A percentile compares a stretch with the other conserved stretches of the same genome.
phyloP scores from a whole-genome alignment of 2,329 filamentous ascomycete species.

The Monosporascus sp. region DNA sequence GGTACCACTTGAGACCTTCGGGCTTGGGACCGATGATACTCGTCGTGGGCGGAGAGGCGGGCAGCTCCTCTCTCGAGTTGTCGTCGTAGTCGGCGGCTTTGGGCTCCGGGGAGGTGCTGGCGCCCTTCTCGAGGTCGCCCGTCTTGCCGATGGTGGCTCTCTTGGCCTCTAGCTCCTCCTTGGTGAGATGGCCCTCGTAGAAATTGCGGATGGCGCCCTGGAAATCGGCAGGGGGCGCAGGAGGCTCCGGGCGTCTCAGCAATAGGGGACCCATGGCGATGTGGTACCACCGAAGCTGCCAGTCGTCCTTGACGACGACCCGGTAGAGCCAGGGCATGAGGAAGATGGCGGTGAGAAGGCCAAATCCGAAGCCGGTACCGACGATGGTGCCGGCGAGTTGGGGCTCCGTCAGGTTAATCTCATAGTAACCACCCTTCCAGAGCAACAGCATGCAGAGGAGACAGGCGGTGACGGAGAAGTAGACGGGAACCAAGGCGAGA shows the following conservation, averaged over 20 bases:
- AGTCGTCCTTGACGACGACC: constrained; percentile 55
- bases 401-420: constrained; percentile 41
- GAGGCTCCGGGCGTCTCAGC: constrained; percentile 36
- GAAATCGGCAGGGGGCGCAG: constrained; percentile 38
- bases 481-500: constrained; percentile 49
- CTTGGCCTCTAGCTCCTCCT: constrained; percentile 43
- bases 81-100: constrained; percentile 9
- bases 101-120: constrained; percentile 7
- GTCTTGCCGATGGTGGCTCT: constrained; percentile 24
- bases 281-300: constrained; percentile 53
- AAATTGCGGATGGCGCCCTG: constrained; percentile 45
- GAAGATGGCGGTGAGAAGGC: constrained; percentile 45
- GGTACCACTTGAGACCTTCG: constrained; percentile 24
- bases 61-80: constrained; percentile 4
- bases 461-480: constrained; percentile 51
- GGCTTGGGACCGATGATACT: constrained; percentile 18
- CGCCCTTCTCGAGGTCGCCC: constrained; percentile 20
- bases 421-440: constrained; percentile 44
- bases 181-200: constrained; percentile 52
- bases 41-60: constrained; percentile 4
- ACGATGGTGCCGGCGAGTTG: constrained; percentile 51
- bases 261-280: constrained; percentile 50
- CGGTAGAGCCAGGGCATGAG: constrained; percentile 57
- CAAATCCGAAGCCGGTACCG: constrained; percentile 45
- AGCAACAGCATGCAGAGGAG: constrained; percentile 59